Base-by-base conservation (phyloP, 768 basidiomycete species). In the Leccinum barrowsii region DNA sequence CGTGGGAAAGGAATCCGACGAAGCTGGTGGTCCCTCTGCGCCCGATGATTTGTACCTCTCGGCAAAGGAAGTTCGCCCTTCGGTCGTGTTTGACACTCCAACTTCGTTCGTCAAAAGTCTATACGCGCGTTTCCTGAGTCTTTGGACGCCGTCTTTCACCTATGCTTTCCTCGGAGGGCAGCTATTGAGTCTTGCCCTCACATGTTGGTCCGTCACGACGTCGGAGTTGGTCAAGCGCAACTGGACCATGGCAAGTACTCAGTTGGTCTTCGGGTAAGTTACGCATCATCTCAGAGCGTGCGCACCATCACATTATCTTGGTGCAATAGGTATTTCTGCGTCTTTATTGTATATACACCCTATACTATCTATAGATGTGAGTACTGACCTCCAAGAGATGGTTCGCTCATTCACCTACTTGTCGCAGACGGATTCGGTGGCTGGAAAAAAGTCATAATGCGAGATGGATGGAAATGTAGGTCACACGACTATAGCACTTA, bases 401-500 rank as follows among this genome's bases (percentile, higher is more conserved):
- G 22, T 24, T 24, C 1, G 2, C n/a, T 17, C 34, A 1, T 32
- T 21, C 7, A 19, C 54, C 61, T 46, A 69, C 34, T 40, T 55
- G 28, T 57, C 10, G 2, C 58, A 93, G 91, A 94, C 67, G 92
- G 90, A 26, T 76, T 90, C 61, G 80, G 79, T 59, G 92, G 92
- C 19, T 94, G 92, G 92, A 76, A 73, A 24, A 85, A 85, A 57
- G 77, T 94, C 74, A 73, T 93, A 13, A 63, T 77, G 50, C 78
- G 77, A n/a, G 92, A 93, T 67, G 92, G 92, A 19, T 94, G 92
- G 92, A 92, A 89, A 80, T 94, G 90, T 90, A 58, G 26, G 85
- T 74, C 44, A 12, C 26, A 30, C 49, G 19, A 11, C 13, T 19
- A 44, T 10, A 3, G 5, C 22, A 40, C 37, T 34, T 44, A 4